These are phyloP conservation scores for Hyphopichia pseudoburtonii DNA, from an alignment of 1,139 yeast species.

Conservation along the genomic window DNA sequence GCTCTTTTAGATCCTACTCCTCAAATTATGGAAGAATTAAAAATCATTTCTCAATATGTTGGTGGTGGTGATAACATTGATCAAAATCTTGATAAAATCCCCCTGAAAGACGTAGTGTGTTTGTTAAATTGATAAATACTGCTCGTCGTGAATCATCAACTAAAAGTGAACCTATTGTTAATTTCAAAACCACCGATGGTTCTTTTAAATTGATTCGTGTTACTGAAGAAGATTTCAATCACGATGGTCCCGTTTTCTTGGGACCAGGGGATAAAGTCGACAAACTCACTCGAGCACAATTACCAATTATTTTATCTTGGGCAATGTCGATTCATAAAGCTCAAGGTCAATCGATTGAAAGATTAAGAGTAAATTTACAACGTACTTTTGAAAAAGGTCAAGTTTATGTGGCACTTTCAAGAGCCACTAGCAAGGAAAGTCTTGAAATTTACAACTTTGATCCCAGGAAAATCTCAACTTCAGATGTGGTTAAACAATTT, in stretches of 20 bases:
- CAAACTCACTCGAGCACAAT: slow-evolving; percentile 58
- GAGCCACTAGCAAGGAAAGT: slow-evolving; percentile 76
- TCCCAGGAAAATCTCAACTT: slow-evolving; percentile 60
- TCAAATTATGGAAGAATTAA: slow-evolving; percentile 26
- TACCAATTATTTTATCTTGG: slow-evolving; percentile 82
- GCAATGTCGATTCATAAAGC: slow-evolving; percentile 89
- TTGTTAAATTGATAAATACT: slow-evolving; percentile 26
- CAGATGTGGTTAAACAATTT: slow-evolving; percentile 65
- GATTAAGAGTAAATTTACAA: slow-evolving; percentile 73
- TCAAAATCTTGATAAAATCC: too few relatives aligned
- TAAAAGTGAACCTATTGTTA: slow-evolving; percentile 55
- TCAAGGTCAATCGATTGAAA: slow-evolving; percentile 83
- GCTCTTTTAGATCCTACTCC: slow-evolving; percentile 17
- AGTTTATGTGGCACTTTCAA: slow-evolving; percentile 85
- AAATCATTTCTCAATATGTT: slow-evolving; percentile 25
- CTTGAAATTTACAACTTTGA: slow-evolving; percentile 75
- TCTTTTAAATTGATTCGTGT: background rate
- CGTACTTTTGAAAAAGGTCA: slow-evolving; percentile 82
- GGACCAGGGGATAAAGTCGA: slow-evolving; percentile 9
- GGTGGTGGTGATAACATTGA: too few relatives aligned
- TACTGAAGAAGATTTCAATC: background rate
- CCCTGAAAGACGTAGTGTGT: slow-evolving; percentile 23
- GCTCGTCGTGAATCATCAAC: slow-evolving; percentile 30
- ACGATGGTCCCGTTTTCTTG: slow-evolving; percentile 1
- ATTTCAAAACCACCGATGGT: slow-evolving; percentile 43